These are phyloP conservation scores for Septoria linicola DNA, from an alignment of 2,329 filamentous ascomycete species.

Conservation along the genomic window DNA sequence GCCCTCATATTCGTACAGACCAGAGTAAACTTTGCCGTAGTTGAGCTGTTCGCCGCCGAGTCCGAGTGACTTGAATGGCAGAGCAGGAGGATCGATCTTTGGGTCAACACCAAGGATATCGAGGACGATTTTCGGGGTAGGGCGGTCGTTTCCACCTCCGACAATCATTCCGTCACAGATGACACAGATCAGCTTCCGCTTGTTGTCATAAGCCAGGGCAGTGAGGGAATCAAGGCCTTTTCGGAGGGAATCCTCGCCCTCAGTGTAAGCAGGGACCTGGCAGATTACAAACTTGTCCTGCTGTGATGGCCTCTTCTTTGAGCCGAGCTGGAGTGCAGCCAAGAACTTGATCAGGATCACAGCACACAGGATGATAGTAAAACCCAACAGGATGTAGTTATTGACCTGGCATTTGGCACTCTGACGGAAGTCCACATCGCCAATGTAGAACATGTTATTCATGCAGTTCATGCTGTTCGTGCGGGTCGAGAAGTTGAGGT, in stretches of 20 bases:
- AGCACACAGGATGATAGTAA: constrained; percentile 76
- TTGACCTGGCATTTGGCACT: constrained; percentile 76
- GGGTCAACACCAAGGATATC: constrained; percentile 97
- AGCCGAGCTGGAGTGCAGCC: constrained; percentile 87
- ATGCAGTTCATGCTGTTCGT: constrained; percentile 77
- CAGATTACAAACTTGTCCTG: constrained; percentile 99
- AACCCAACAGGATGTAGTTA: constrained; percentile 84
- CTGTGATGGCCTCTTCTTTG: constrained; percentile 80
- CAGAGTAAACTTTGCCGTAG: constrained; percentile 97
- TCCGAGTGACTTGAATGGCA: constrained; percentile 92
- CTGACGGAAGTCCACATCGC: constrained; percentile 80
- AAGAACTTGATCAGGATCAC: constrained; percentile 89
- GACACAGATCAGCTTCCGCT: constrained; percentile 92
- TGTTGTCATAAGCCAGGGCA: constrained; percentile 94
- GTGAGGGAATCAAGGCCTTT: constrained; percentile 94
- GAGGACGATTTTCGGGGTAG: constrained; percentile 94
- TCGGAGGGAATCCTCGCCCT: constrained; percentile 90
- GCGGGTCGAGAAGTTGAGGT: constrained; percentile 55
- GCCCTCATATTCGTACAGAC: constrained; percentile 94
- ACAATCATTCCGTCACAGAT: constrained; percentile 98
- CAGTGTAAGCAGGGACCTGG: constrained; percentile 95
- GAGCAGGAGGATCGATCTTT: constrained; percentile 89
- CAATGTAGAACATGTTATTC: constrained; percentile 77
- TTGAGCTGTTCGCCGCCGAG: constrained; percentile 89
- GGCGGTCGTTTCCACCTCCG: constrained; percentile 90